A percentile compares a stretch with the other conserved stretches of the same genome.
Evolutionary conservation across 257 asterid genomes (phyloP).

Genomic region (Ophiorrhiza pumila): DNA sequence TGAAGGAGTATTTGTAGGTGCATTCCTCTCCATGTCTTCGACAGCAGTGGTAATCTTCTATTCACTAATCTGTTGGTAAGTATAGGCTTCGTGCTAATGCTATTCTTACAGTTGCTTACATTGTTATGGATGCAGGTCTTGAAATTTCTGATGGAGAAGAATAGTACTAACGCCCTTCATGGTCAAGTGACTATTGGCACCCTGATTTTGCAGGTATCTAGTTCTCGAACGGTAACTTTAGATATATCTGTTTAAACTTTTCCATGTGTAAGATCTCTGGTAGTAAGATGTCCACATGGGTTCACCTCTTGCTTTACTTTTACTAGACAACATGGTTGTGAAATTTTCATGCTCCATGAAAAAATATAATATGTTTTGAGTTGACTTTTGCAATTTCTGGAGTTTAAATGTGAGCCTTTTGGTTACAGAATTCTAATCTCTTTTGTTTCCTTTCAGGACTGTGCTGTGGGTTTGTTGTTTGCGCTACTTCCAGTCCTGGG

Average conservation of each 20-base stretch:
- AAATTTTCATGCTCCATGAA: neutral
- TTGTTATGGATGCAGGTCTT: constrained; percentile 30
- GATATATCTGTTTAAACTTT: neutral
- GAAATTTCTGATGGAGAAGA: constrained; percentile 88
- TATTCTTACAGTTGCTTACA: neutral
- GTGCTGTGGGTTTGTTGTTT: constrained; percentile 97
- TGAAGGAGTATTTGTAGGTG: constrained; percentile 94
- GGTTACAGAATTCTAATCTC: neutral
- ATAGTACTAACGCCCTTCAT: constrained; percentile 76
- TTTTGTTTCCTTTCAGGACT: constrained; percentile 60
- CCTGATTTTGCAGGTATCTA: constrained; percentile 84
- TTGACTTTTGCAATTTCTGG: neutral
- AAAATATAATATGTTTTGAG: neutral
- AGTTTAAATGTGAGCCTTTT: neutral
- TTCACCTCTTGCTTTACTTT: neutral
- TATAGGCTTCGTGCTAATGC: constrained; percentile 15
- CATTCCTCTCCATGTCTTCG: constrained; percentile 97
- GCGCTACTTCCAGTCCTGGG: constrained; percentile 98
- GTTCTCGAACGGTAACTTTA: neutral
- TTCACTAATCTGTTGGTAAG: constrained; percentile 19
- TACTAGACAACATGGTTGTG: neutral
- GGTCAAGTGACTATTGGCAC: constrained; percentile 98
- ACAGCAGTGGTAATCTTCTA: constrained; percentile 84
- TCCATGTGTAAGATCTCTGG: neutral
- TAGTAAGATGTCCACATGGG: neutral